These are phyloP conservation scores for Gelatoporia subvermispora DNA, from an alignment of 768 basidiomycete species.

Conservation along the genomic window DNA sequence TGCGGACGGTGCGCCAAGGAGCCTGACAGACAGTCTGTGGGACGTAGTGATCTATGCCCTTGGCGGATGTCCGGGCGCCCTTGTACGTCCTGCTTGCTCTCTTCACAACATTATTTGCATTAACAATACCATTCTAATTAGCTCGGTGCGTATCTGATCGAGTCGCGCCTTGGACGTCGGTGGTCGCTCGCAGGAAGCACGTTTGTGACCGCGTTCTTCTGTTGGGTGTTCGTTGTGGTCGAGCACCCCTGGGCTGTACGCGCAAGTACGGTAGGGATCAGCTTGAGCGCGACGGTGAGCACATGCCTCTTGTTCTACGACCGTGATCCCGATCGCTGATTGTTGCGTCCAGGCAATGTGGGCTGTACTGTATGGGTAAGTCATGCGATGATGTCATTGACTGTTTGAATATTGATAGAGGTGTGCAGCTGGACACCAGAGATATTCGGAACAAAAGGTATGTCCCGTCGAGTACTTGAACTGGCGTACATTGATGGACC, in stretches of 20 bases:
- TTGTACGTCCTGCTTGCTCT: slow-evolving; percentile 43
- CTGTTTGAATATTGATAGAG: not conserved
- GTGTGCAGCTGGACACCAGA: slow-evolving; percentile 70
- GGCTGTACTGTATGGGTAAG: slow-evolving; percentile 75
- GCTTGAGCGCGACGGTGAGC: slow-evolving; percentile 73
- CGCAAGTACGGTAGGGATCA: slow-evolving; percentile 69
- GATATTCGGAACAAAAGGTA: slow-evolving; percentile 77
- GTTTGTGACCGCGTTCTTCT: slow-evolving; percentile 70
- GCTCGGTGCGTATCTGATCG: slow-evolving; percentile 85
- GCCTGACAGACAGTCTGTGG: slow-evolving; percentile 64
- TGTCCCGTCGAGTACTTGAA: slow-evolving; percentile 2
- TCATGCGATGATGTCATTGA: not conserved
- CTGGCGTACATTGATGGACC: not conserved
- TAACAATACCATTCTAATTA: slow-evolving; percentile 23
- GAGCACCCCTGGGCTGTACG: slow-evolving; percentile 54
- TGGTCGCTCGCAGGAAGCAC: slow-evolving; percentile 74
- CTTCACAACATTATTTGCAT: not conserved
- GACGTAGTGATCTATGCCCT: slow-evolving; percentile 85
- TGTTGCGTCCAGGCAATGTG: slow-evolving; percentile 59
- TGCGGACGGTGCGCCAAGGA: slow-evolving; percentile 30
- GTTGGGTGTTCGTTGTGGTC: slow-evolving; percentile 62
- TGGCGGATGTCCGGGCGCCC: slow-evolving; percentile 79
- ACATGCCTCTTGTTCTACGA: slow-evolving; percentile 13
- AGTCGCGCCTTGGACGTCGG: slow-evolving; percentile 61
- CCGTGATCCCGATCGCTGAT: not conserved